phyloP scores from a whole-genome alignment of 192 early-diverging fungal species.

The Rhizophagus prolifer region DNA sequence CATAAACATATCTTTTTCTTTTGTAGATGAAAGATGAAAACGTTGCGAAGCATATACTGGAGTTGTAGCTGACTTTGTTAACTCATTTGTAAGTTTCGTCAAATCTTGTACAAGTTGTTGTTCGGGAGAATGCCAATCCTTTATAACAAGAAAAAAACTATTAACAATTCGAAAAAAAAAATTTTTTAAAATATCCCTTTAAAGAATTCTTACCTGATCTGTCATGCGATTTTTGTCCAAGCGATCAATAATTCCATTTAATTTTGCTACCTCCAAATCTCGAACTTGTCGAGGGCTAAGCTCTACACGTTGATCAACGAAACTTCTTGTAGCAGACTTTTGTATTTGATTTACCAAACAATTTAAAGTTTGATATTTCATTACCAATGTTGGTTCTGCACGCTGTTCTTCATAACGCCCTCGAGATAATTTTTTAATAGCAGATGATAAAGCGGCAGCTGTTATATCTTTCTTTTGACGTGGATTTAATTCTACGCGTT shows the following conservation, averaged over 20 bases:
- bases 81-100: constrained; percentile 41
- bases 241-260: constrained; percentile 43
- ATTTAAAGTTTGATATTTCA: constrained; percentile 45
- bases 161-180: background rate
- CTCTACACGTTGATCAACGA: constrained; percentile 49
- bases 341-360: constrained; percentile 51
- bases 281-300: constrained; percentile 38
- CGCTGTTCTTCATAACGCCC: constrained; percentile 43
- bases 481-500: constrained; percentile 49
- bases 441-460: constrained; percentile 41
- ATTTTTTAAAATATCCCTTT: background rate
- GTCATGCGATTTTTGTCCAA: constrained; percentile 44
- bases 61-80: constrained; percentile 41
- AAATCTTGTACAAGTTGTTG: constrained; percentile 48
- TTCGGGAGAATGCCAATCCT: constrained; percentile 56
- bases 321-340: constrained; percentile 43
- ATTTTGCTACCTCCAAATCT: constrained; percentile 44
- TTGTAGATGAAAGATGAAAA: constrained; percentile 42
- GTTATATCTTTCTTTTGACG: constrained; percentile 47
- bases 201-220: constrained; percentile 42
- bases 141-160: constrained; percentile 10
- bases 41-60: constrained; percentile 44
- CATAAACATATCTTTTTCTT: constrained; percentile 47
- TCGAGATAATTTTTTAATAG: constrained; percentile 46
- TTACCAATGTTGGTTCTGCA: constrained; percentile 14